These are phyloP conservation scores for Saccharomyces pastorianus DNA, from an alignment of 1,139 yeast species.

Conservation along the genomic window DNA sequence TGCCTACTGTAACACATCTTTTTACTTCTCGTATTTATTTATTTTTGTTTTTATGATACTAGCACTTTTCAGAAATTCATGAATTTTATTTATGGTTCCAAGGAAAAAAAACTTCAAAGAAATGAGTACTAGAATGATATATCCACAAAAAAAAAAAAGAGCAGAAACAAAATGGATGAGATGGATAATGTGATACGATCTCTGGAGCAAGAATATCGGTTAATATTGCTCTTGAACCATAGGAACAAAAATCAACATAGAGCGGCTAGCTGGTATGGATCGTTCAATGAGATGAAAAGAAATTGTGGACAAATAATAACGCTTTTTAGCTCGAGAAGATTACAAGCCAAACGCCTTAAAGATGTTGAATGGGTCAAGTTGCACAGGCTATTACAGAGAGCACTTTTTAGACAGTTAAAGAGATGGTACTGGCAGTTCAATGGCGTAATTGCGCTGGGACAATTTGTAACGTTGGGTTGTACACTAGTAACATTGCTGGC, in stretches of 20 bases:
- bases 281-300: constrained; percentile 57
- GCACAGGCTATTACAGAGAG: constrained; percentile 1
- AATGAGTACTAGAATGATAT: neutral
- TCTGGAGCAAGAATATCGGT: constrained; percentile 44
- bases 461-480: constrained; percentile 67
- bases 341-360: neutral
- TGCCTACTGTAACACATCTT: neutral
- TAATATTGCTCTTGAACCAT: constrained; percentile 57
- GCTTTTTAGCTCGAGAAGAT: constrained; percentile 10
- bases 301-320: constrained; percentile 39
- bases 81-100: neutral
- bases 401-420: neutral
- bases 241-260: constrained; percentile 72
- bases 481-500: constrained; percentile 55
- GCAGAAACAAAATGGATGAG: neutral
- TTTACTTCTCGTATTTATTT: neutral
- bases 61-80: neutral
- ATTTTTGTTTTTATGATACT: neutral
- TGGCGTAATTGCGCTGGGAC: constrained; percentile 65
- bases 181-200: neutral
- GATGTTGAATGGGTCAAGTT: neutral
- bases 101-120: neutral
- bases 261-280: constrained; percentile 70
- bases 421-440: constrained; percentile 49
- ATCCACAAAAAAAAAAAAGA: neutral